Evolutionary conservation across 2,329 filamentous ascomycete genomes (phyloP).

Genomic region (Botrytis deweyae): DNA sequence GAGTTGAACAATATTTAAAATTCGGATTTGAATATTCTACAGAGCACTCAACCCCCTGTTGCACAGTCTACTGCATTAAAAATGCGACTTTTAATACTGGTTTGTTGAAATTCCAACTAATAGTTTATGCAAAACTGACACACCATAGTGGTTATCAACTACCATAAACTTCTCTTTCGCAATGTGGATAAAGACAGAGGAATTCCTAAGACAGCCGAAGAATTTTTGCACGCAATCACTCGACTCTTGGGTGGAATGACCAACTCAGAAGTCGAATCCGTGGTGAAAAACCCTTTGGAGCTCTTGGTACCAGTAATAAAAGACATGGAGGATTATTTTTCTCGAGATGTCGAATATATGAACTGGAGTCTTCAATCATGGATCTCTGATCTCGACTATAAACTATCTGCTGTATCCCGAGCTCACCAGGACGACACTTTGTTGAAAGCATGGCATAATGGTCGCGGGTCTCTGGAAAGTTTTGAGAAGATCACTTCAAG

Average conservation of each 20-base stretch:
- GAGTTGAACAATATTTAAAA: not conserved
- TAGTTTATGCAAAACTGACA: not conserved
- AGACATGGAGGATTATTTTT: not conserved
- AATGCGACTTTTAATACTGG: not conserved
- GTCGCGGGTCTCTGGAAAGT: not conserved
- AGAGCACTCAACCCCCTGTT: not conserved
- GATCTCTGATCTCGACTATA: not conserved
- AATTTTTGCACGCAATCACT: not conserved
- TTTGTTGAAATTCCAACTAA: not conserved
- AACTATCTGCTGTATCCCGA: not conserved
- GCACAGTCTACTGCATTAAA: not conserved
- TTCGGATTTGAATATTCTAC: not conserved
- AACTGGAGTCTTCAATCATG: not conserved
- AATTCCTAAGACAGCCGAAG: not conserved
- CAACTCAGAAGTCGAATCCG: not conserved
- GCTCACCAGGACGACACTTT: not conserved
- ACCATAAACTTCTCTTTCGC: not conserved
- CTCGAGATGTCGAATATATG: not conserved
- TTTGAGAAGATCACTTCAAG: conserved; percentile 12
- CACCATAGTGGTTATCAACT: not conserved
- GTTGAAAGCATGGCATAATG: not conserved
- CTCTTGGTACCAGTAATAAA: not conserved
- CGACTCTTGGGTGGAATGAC: not conserved
- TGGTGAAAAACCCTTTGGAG: not conserved
- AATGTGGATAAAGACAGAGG: not conserved